These are phyloP conservation scores for Acorus calamus DNA, from an alignment of 106 monocot species.

Conservation along the genomic window DNA sequence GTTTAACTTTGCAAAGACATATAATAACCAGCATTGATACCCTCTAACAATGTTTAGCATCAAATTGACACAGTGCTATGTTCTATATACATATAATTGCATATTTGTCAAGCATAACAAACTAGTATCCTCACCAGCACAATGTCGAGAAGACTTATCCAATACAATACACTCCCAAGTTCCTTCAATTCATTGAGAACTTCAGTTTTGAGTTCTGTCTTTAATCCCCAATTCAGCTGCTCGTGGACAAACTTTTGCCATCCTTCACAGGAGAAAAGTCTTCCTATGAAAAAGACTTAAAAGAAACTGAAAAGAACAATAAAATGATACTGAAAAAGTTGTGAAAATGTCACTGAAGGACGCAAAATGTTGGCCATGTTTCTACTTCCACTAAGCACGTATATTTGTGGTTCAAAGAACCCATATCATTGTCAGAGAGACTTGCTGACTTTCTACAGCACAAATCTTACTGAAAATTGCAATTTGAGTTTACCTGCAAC, in stretches of 20 bases:
- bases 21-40: too few relatives aligned
- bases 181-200: conserved; percentile 78
- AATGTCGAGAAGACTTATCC: conserved; percentile 78
- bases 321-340: not conserved
- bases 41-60: too few relatives aligned
- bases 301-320: not conserved
- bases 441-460: too few relatives aligned
- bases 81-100: too few relatives aligned
- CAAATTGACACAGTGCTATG: too few relatives aligned
- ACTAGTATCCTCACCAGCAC: conserved; percentile 41
- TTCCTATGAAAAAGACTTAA: not conserved
- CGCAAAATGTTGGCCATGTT: too few relatives aligned
- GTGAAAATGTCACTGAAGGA: not conserved
- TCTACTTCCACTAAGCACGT: too few relatives aligned
- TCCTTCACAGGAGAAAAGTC: conserved; percentile 23
- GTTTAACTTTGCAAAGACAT: too few relatives aligned
- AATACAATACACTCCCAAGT: conserved; percentile 82
- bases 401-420: too few relatives aligned
- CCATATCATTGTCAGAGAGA: too few relatives aligned
- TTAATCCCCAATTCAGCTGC: conserved; percentile 71
- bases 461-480: not conserved
- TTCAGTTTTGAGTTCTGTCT: conserved; percentile 70
- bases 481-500: conserved; percentile 57
- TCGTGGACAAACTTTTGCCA: conserved; percentile 79
- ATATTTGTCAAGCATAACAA: too few relatives aligned